Percentiles rank a stretch among this genome's conserved stretches.
Conservation (phyloP, 2,329 filamentous ascomycete species). For the Aspergillus ochraceus region DNA sequence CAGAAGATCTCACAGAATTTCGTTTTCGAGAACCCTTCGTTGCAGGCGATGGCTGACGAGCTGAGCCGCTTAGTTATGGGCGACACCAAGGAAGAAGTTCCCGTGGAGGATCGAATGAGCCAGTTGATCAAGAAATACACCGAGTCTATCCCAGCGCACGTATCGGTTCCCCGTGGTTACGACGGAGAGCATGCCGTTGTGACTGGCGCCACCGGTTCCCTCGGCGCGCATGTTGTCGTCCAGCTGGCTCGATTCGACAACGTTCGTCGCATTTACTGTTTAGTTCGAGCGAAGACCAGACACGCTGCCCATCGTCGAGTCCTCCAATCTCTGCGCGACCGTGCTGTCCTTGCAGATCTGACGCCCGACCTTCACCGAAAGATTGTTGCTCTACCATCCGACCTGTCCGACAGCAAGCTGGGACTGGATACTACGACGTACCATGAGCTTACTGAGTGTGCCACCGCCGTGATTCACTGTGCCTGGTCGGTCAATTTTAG, state of each 20-base stretch:
- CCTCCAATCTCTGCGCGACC: slow-evolving; percentile 41
- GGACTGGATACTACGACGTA: slow-evolving; percentile 49
- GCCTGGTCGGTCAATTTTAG: slow-evolving; percentile 69
- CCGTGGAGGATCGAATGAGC: slow-evolving; percentile 46
- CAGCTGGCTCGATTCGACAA: slow-evolving; percentile 42
- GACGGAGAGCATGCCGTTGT: slow-evolving; percentile 40
- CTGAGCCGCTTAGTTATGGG: slow-evolving; percentile 15
- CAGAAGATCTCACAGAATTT: slow-evolving; percentile 20
- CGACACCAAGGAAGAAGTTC: slow-evolving; percentile 10
- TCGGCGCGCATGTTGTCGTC: slow-evolving; percentile 61
- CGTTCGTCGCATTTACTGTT: slow-evolving; percentile 50
- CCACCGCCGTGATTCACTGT: slow-evolving; percentile 60
- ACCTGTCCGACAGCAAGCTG: slow-evolving; percentile 48
- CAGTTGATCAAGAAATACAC: slow-evolving; percentile 49
- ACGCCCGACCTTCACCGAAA: slow-evolving; percentile 29
- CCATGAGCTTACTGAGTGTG: slow-evolving; percentile 39
- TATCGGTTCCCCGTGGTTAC: slow-evolving; percentile 14
- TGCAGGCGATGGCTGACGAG: slow-evolving; percentile 20
- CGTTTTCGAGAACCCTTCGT: slow-evolving; percentile 23
- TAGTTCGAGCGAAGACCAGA: slow-evolving; percentile 52
- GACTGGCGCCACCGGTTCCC: slow-evolving; percentile 65
- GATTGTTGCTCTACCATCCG: slow-evolving; percentile 49
- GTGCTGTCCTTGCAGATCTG: slow-evolving; percentile 10
- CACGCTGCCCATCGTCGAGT: slow-evolving; percentile 48
- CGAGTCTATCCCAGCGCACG: slow-evolving; percentile 26